Evolutionary conservation across 768 basidiomycete genomes (phyloP).

Genomic region (Xerocomus brunneocitrinus): DNA sequence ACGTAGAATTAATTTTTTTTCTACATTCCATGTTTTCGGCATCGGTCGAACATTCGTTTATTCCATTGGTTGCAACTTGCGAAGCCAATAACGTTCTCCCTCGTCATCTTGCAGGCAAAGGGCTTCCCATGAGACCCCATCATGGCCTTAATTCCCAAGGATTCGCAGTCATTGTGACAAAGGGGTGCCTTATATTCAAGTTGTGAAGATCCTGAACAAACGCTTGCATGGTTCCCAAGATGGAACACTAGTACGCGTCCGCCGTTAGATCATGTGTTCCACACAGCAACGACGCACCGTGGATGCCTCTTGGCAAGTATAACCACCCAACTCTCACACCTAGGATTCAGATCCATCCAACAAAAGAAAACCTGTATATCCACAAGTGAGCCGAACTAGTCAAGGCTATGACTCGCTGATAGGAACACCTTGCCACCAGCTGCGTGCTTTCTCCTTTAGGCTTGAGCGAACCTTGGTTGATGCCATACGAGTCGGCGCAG

Average conservation of each 20-base stretch:
- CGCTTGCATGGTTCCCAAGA: neutral
- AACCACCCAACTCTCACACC: neutral
- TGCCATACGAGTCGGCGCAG: neutral
- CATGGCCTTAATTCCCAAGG: neutral
- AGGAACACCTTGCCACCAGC: neutral
- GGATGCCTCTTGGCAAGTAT: slow-evolving; percentile 1
- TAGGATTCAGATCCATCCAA: slow-evolving; percentile 1
- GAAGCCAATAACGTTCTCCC: neutral
- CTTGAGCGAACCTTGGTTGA: neutral
- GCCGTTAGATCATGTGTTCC: neutral
- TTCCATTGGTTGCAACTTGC: neutral
- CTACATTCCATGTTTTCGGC: neutral
- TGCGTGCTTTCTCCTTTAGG: slow-evolving; percentile 3
- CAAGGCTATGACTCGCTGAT: slow-evolving; percentile 17
- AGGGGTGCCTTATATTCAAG: neutral
- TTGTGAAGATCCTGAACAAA: slow-evolving; percentile 6
- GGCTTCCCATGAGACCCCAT: slow-evolving; percentile 3
- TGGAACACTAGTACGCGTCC: neutral
- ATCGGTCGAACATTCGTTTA: neutral
- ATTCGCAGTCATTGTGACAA: slow-evolving; percentile 4
- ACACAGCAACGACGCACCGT: slow-evolving; percentile 3
- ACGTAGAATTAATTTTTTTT: neutral
- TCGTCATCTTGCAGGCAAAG: slow-evolving; percentile 2
- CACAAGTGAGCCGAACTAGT: slow-evolving; percentile 5
- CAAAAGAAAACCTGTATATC: neutral